Base-by-base conservation (phyloP, 176 grass and related monocot species). In the Echinochloa phyllopogon region DNA sequence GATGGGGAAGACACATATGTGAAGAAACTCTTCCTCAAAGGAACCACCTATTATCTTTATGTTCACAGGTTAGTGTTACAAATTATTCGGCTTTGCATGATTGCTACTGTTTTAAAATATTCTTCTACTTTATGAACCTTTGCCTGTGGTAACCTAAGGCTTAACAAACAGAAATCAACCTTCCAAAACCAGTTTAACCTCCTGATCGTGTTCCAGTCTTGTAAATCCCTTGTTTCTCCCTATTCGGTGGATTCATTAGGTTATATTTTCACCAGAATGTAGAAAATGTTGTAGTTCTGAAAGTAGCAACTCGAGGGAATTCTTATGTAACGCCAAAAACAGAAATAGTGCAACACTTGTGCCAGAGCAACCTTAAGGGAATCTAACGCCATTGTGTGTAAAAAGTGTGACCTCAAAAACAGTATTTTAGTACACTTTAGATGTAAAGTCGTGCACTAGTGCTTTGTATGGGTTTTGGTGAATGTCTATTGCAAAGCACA, bases 1-100 rank as follows among this genome's bases (percentile, higher is more conserved):
- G 86, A 89, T 23, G 96, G 91, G 48, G 89, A 96, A 85, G 96
- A 99, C 43, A 45, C 91, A 69, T 99, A 91, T 67, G 96, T 99
- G 74, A 87, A 99, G 70, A 91, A 99, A 67, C 81, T 99, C 41
- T 96, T 94, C 12, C 89, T 99, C 20, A 99, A 99, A 86, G 96
- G 93, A 85, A 87, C 65, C 13, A 89, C 50, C 10, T 99, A 99
- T 83, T 82, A 99, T 78, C 94, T 99, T 86, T 99, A 99, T 81
- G 93, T 99, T 42, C 96, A 99, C 70, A 99, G 93, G 96, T 99
- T 49, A 45, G 74, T 71, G 40, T 79, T 56, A 41, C 11, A 65
- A 58, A 64, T 77, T 59, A 7, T 5, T 27, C 29, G 65, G 38
- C 72, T 41, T 82, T 27, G 61, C 0, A 1, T n/a, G 60, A 62